Evolutionary conservation across 129 eudicot species (phyloP).

Genomic region (Daucus carota): DNA sequence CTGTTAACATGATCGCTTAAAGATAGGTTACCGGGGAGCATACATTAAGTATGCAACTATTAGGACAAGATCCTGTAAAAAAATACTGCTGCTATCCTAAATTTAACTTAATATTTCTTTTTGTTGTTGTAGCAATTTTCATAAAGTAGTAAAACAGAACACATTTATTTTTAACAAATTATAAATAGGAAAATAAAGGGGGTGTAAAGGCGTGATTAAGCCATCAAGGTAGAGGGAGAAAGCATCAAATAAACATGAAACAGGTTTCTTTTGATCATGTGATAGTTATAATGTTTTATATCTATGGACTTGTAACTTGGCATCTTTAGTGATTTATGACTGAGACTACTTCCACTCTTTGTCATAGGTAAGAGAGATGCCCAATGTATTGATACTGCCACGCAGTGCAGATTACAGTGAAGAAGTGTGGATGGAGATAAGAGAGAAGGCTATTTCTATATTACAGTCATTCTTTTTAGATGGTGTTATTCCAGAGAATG

Average conservation of each 20-base stretch:
- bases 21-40: background rate
- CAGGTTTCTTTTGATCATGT: background rate
- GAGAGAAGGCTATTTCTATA: slow-evolving; percentile 83
- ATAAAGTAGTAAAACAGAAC: background rate
- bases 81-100: background rate
- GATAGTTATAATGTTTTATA: background rate
- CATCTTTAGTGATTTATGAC: background rate
- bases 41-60: background rate
- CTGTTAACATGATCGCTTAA: background rate
- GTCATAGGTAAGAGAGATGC: slow-evolving; percentile 96
- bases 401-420: slow-evolving; percentile 99
- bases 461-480: slow-evolving; percentile 69
- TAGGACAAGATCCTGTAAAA: background rate
- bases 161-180: background rate
- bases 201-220: background rate
- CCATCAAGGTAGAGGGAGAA: slow-evolving; percentile 6
- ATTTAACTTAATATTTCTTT: background rate
- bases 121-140: background rate
- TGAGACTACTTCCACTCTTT: slow-evolving; percentile 13
- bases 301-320: background rate
- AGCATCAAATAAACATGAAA: background rate
- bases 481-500: slow-evolving; percentile 51
- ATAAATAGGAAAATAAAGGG: background rate
- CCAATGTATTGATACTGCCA: slow-evolving; percentile 95
- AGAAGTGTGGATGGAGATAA: slow-evolving; percentile 98